Evolutionary conservation across 371 early-diverging fungal species (phyloP), one percentile per base, ranked within the genome.

Genomic region (Mortierella sp.): DNA sequence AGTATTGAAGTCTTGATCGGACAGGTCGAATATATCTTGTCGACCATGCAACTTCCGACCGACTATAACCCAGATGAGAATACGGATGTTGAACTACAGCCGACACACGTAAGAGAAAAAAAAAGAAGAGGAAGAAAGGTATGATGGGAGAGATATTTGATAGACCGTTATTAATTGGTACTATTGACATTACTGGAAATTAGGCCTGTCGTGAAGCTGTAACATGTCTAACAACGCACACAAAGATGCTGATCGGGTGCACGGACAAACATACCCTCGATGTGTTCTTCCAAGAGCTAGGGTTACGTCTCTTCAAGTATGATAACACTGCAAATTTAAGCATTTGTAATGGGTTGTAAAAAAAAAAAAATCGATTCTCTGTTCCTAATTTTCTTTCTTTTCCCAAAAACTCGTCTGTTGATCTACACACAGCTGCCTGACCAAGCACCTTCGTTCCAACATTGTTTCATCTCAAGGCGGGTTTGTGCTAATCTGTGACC

Each of bases 251-350:
- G 69, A 80, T 81, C 22, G 94, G 93, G 19, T 91, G 92, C 57
- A 91, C 95, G 4, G 97, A 98, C 66, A 93, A 93, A 71, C 84
- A 93, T 36, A 95, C 95, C n/a, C 89, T 96, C 82, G 95, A 96
- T 67, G 92, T 97, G 43, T 96, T 96, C 80, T 90, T 95, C 67
- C 92, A 91, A 65, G 98, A 98, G 76, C 88, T 97, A 53, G 96
- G 95, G 21, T 78, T 91, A 48, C 88, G 98, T 47, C 87, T 98
- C 67, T 97, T 96, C 87, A 91, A 92, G 94, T 94, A 87, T 48
- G 48, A n/a, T 19, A 48, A 19, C n/a, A 1, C 10, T 1, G 48
- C 19, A 48, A 48, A n/a, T 7, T 19, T n/a, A 10, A 22, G 8
- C 33, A 36, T 21, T 5, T 32, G 19, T n/a, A n/a, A 6, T 50